Evolutionary conservation across 192 early-diverging fungal species (phyloP).

Genomic region (Funneliformis mosseae): DNA sequence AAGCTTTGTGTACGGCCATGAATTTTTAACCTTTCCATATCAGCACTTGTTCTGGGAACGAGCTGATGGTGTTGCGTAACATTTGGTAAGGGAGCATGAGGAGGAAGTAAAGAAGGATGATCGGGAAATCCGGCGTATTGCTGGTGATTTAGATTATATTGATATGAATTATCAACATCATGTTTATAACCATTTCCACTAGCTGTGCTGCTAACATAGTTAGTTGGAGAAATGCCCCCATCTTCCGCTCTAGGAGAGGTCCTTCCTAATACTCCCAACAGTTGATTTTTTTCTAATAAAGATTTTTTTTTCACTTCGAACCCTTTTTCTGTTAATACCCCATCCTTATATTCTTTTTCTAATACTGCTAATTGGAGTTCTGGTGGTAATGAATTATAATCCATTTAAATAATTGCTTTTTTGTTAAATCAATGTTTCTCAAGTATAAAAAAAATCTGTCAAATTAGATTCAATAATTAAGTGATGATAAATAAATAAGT

Average conservation of each 20-base stretch:
- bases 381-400: slow-evolving; percentile 10
- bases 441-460: neutral
- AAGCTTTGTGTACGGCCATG: neutral
- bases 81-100: neutral
- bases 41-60: neutral
- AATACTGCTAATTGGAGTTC: slow-evolving; percentile 11
- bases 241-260: neutral
- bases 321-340: slow-evolving; percentile 76
- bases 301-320: slow-evolving; percentile 65
- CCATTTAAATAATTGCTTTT: neutral
- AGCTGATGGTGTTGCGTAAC: neutral
- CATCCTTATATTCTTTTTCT: slow-evolving; percentile 58
- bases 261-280: too few relatives aligned
- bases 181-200: slow-evolving; percentile 16
- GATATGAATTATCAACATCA: slow-evolving; percentile 9
- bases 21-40: neutral
- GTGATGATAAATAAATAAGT: neutral
- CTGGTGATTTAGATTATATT: neutral
- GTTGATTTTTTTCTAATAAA: slow-evolving; percentile 54
- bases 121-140: neutral
- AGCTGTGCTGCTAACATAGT: neutral
- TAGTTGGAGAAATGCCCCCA: neutral
- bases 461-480: neutral
- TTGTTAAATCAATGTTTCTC: too few relatives aligned
- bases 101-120: neutral